phyloP scores from a whole-genome alignment of 345 rosid species.

The Triadica sebifera region DNA sequence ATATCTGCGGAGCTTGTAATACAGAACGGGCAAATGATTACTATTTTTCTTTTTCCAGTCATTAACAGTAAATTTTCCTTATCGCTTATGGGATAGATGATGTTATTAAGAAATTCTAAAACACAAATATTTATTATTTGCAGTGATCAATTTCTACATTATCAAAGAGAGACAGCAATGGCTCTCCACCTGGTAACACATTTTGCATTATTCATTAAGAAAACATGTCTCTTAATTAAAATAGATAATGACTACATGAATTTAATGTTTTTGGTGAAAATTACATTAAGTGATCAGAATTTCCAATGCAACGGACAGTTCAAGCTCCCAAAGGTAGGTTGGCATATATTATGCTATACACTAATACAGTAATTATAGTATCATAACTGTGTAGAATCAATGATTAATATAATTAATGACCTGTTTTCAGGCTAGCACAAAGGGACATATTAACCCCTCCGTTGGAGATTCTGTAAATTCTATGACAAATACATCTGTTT shows the following conservation, averaged over 20 bases:
- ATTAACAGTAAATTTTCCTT: constrained; percentile 10
- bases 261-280: constrained; percentile 30
- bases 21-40: not conserved
- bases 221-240: not conserved
- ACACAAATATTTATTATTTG: not conserved
- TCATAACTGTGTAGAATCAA: not conserved
- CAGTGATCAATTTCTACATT: constrained; percentile 64
- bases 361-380: not conserved
- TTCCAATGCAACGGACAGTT: constrained; percentile 83
- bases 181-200: constrained; percentile 41
- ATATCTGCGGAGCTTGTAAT: not conserved
- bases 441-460: not conserved
- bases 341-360: not conserved
- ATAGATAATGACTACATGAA: not conserved
- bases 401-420: not conserved
- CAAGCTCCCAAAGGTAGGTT: constrained; percentile 82
- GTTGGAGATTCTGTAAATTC: not conserved
- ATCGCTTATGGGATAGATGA: not conserved
- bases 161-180: constrained; percentile 60
- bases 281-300: constrained; percentile 33
- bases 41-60: not conserved
- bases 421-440: not conserved
- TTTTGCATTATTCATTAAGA: not conserved
- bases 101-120: not conserved
- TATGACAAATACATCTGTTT: not conserved